phyloP scores from a whole-genome alignment of 306 rosid species.

The Corylus avellana region DNA sequence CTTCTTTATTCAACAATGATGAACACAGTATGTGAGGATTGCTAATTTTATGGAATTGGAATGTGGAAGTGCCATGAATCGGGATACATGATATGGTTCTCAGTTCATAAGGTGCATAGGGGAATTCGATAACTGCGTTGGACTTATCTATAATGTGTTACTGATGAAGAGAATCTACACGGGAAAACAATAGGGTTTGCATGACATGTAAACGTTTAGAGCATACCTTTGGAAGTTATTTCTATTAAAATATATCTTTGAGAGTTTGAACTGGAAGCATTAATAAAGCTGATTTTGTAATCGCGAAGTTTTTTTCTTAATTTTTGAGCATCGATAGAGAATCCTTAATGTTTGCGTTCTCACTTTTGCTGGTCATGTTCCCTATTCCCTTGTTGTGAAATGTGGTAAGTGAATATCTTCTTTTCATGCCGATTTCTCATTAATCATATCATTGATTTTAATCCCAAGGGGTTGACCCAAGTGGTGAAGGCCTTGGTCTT shows the following conservation, averaged over 20 bases:
- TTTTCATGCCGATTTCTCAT: background rate
- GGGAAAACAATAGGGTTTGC: no score
- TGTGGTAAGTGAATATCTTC: background rate
- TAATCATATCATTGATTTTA: background rate
- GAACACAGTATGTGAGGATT: no score
- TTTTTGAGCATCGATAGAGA: background rate
- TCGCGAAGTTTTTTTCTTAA: background rate
- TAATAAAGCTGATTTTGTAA: background rate
- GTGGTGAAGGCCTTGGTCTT: no score
- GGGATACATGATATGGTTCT: background rate
- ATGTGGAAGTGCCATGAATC: no score
- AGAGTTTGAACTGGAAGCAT: background rate
- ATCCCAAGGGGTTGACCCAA: no score
- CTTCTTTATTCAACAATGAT: background rate
- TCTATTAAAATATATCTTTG: background rate
- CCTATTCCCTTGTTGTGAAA: background rate
- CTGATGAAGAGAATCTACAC: no score
- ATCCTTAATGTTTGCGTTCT: background rate
- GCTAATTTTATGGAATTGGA: background rate
- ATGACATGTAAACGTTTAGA: no score
- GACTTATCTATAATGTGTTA: no score
- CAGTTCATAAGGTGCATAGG: no score
- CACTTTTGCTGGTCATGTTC: background rate
- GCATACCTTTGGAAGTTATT: no score
- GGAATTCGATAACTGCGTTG: no score